Conservation (phyloP, 2,329 filamentous ascomycete genomes). For the Aphanocladium album region DNA sequence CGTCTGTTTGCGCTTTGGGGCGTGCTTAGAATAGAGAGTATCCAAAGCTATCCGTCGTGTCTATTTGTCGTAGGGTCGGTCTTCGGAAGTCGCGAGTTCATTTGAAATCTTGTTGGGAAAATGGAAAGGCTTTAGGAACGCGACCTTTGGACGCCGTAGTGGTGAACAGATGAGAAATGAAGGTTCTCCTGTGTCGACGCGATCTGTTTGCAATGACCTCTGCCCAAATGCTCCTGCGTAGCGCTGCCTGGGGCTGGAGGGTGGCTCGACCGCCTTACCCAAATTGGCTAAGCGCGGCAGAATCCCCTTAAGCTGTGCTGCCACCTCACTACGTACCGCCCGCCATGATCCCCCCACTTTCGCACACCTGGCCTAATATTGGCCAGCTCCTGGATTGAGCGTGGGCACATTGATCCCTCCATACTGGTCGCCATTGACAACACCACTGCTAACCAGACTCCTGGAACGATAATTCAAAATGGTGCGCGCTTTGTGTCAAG, state of each 20-base stretch:
- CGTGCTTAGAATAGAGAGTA: background rate
- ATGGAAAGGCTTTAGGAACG: background rate
- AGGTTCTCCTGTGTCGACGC: background rate
- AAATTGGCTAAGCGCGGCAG: conserved; percentile 12
- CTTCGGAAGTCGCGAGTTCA: background rate
- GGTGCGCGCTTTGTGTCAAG: conserved; percentile 25
- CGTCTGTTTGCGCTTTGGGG: background rate
- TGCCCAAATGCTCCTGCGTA: background rate
- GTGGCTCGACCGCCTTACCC: conserved; percentile 8
- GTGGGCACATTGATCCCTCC: conserved; percentile 10
- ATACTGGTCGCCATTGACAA: conserved; percentile 9
- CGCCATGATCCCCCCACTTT: conserved; percentile 11
- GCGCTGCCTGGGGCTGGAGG: conserved; percentile 1
- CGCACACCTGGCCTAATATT: conserved; percentile 17
- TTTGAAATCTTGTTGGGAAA: background rate
- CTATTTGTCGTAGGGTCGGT: background rate
- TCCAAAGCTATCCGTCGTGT: background rate
- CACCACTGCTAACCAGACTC: conserved; percentile 19
- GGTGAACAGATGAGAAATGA: background rate
- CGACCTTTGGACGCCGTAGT: background rate
- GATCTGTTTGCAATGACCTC: background rate
- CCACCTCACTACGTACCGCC: background rate
- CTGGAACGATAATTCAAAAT: conserved; percentile 28
- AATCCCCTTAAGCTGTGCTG: conserved; percentile 10
- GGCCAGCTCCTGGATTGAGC: conserved; percentile 16